Conservation (phyloP, 768 basidiomycete species). For the Russula griseocarnosa region DNA sequence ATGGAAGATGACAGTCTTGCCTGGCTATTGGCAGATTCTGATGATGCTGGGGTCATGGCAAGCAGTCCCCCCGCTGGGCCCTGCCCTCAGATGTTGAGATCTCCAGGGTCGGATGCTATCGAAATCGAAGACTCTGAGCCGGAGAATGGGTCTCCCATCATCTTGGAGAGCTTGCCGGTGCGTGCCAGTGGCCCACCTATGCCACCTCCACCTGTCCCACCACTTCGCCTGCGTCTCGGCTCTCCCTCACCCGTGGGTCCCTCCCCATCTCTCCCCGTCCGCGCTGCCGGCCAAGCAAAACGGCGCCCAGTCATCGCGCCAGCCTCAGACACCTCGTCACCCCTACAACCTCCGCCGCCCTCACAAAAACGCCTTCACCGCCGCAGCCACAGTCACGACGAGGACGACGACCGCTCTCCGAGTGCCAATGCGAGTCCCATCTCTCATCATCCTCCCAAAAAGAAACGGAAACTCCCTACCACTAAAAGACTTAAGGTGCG, state of each 20-base stretch:
- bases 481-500: conserved; percentile 31
- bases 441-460: conserved; percentile 26
- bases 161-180: conserved; percentile 11
- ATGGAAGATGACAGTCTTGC: conserved; percentile 23
- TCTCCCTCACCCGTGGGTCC: conserved; percentile 32
- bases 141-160: conserved; percentile 9
- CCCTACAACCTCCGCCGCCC: conserved; percentile 38
- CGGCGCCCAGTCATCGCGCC: conserved; percentile 27
- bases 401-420: background rate
- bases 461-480: conserved; percentile 24
- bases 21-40: conserved; percentile 28
- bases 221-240: conserved; percentile 32
- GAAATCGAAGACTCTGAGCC: conserved; percentile 22
- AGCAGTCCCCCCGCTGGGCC: conserved; percentile 9
- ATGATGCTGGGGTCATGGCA: conserved; percentile 8
- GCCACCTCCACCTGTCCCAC: conserved; percentile 36
- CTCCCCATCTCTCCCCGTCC: conserved; percentile 45
- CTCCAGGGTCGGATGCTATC: conserved; percentile 11
- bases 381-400: background rate
- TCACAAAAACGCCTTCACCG: conserved; percentile 33
- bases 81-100: background rate
- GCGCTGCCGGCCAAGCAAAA: conserved; percentile 37
- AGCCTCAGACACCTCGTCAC: conserved; percentile 34
- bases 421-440: background rate
- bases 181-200: background rate